A percentile compares a stretch with the other conserved stretches of the same genome.
Evolutionary conservation across 225 moss, liverwort and hornwort species (phyloP).

Genomic region (Asterella californica): DNA sequence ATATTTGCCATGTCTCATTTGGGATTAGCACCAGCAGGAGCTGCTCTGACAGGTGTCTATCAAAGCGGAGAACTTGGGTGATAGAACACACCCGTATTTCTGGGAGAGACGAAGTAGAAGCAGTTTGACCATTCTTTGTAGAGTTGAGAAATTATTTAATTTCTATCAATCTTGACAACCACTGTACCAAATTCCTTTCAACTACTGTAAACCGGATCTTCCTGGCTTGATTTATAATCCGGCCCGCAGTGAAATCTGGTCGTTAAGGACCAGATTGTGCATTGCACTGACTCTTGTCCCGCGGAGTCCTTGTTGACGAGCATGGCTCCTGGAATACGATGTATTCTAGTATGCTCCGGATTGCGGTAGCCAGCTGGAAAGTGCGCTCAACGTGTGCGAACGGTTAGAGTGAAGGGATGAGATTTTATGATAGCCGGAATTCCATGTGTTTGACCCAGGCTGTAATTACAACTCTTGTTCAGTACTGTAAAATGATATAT

Average conservation of each 20-base stretch:
- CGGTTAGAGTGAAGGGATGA: no score
- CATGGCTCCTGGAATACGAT: neutral
- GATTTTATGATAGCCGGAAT: no score
- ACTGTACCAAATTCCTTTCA: slow-evolving; percentile 37
- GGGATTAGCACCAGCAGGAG: slow-evolving; percentile 26
- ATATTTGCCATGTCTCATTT: slow-evolving; percentile 30
- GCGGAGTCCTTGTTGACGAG: neutral
- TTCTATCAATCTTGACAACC: slow-evolving; percentile 30
- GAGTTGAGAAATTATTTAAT: slow-evolving; percentile 40
- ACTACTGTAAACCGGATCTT: slow-evolving; percentile 21
- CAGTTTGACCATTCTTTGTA: slow-evolving; percentile 49
- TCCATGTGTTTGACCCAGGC: no score
- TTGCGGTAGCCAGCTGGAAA: neutral
- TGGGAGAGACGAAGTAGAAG: slow-evolving; percentile 29
- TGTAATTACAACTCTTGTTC: no score
- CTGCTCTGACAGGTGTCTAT: slow-evolving; percentile 26
- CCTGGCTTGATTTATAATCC: slow-evolving; percentile 12
- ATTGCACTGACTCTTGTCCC: neutral
- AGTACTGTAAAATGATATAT: no score
- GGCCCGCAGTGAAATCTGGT: neutral
- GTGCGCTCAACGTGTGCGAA: no score
- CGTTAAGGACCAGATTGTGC: neutral
- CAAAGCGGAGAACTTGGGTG: slow-evolving; percentile 26
- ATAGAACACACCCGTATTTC: slow-evolving; percentile 34
- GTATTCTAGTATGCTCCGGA: neutral